Evolutionary conservation across 371 early-diverging fungal species (phyloP), one percentile per base, ranked within the genome.

Genomic region (Gilbertella persicaria): DNA sequence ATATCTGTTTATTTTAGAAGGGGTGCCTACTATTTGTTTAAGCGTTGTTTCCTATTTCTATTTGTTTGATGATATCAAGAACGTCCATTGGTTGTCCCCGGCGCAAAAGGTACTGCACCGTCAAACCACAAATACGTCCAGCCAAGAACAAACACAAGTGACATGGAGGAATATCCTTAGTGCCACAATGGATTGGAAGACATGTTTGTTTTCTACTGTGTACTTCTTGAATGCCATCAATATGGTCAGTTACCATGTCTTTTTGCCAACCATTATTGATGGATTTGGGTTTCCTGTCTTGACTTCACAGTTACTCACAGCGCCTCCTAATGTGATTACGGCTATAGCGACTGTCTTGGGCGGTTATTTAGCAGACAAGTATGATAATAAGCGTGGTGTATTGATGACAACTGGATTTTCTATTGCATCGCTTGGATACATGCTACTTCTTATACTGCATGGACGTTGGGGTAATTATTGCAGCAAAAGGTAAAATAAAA

Each of bases 1-100:
- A 14, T 72, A 63, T 28, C 38, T 75, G n/a, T 71, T 75, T 33
- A 64, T 75, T 14, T 35, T 75, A 4, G 75, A 75, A 43, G 72
- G 72, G 0, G 52, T 61, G 1, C 72, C 68, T 3, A 75, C 75
- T 2, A 59, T 71, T 14, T 43, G 47, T 2, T 57, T 75, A 1
- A 69, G 72, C 19, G 23, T 67, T 2, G 23, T 69, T 2, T 75
- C 72, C 2, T 75, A 57, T 23, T 67, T 53, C 39, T 69, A 19
- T 19, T 39, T 75, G 16, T 62, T 75, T 44, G 63, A 67, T 21
- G 50, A 60, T 25, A 48, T 72, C 3, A 47, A 63, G 9, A 21
- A 51, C 5, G 72, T 67, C 3, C 13, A 53, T 21, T 60, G 60
- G 72, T 36, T 71, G 12, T 65, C 63, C 3, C 45, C 45, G 12